These are phyloP conservation scores for Clarireedia monteithiana DNA, from an alignment of 2,329 filamentous ascomycete species.

Conservation along the genomic window DNA sequence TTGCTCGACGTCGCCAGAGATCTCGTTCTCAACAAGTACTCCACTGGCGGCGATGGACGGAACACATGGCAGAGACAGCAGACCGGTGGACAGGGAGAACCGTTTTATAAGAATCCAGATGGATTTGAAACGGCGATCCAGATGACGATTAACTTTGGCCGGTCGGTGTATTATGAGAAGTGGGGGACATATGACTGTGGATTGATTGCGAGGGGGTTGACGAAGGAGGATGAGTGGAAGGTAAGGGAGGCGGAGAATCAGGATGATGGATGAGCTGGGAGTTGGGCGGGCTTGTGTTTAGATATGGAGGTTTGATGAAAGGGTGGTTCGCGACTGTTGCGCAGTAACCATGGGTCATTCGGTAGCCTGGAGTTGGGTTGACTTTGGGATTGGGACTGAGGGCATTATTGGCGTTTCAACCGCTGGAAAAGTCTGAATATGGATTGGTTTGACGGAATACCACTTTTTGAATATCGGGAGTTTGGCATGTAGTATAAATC, in stretches of 20 bases:
- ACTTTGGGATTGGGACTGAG: no score
- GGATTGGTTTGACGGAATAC: no score
- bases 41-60: conserved; percentile 23
- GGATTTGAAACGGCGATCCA: conserved; percentile 39
- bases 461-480: no score
- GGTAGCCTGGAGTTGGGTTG: no score
- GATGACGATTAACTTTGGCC: conserved; percentile 38
- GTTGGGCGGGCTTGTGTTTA: no score
- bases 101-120: conserved; percentile 41
- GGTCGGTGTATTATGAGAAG: conserved; percentile 35
- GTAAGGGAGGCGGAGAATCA: background rate
- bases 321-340: no score
- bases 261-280: background rate
- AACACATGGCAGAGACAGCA: conserved; percentile 48
- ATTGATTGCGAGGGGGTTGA: conserved; percentile 30
- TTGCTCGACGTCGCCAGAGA: conserved; percentile 28
- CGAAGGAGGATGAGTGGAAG: conserved; percentile 39
- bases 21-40: conserved; percentile 10
- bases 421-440: no score
- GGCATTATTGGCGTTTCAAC: no score
- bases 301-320: no score
- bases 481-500: no score
- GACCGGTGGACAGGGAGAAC: conserved; percentile 44
- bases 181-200: conserved; percentile 41
- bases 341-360: no score